Percentiles rank a stretch among this genome's conserved stretches.
These are phyloP conservation scores for Phlebiopsis gigantea DNA, from an alignment of 768 basidiomycete species.

Conservation along the genomic window DNA sequence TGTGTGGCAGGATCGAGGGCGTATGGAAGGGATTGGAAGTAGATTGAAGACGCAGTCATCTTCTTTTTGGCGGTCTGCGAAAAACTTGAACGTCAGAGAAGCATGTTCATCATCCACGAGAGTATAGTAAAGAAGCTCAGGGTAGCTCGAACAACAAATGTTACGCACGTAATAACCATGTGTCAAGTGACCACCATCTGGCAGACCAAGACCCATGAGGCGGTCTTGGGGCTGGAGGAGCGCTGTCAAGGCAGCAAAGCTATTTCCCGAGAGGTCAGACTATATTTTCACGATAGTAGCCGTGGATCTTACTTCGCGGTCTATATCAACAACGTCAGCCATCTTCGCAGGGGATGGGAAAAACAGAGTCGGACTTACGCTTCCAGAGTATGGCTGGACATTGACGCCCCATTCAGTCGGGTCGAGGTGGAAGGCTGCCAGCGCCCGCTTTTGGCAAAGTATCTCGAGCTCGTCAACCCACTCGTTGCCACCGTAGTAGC, in stretches of 20 bases:
- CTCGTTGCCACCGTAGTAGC: conserved; percentile 98
- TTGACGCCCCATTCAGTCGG: conserved; percentile 95
- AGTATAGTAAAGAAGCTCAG: conserved; percentile 4
- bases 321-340: conserved; percentile 26
- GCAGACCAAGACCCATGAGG: conserved; percentile 97
- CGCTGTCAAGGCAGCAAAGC: conserved; percentile 95
- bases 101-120: not conserved
- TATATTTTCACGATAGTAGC: conserved; percentile 12
- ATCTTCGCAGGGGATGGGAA: not conserved
- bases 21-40: conserved; percentile 98
- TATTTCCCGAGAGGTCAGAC: conserved; percentile 25
- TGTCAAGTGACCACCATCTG: conserved; percentile 95
- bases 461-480: conserved; percentile 94
- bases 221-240: conserved; percentile 96
- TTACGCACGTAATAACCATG: conserved; percentile 89
- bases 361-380: conserved; percentile 42
- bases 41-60: conserved; percentile 99
- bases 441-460: conserved; percentile 92
- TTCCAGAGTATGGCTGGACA: conserved; percentile 97
- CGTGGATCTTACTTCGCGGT: conserved; percentile 74
- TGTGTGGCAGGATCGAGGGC: conserved; percentile 76
- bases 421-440: conserved; percentile 95
- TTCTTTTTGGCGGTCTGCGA: conserved; percentile 94
- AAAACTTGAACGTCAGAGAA: conserved; percentile 3
- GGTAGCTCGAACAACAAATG: not conserved